These are phyloP conservation scores for Porphyridium purpureum DNA, from an alignment of 23 red algal genomes.

Conservation along the genomic window DNA sequence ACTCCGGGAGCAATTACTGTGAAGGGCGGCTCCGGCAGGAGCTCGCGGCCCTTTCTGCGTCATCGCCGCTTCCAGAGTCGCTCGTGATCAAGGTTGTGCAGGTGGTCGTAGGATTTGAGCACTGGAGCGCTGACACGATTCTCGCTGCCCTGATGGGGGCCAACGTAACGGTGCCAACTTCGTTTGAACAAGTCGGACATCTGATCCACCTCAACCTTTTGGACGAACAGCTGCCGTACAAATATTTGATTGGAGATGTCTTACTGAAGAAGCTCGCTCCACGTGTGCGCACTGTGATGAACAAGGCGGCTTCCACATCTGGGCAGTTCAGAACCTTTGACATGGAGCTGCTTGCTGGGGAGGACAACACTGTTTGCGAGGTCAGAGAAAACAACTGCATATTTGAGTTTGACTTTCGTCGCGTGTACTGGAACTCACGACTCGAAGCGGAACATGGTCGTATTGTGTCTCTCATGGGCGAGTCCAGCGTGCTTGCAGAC, in stretches of 20 bases:
- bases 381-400: slow-evolving; percentile 81
- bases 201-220: slow-evolving; percentile 84
- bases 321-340: slow-evolving; percentile 77
- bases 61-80: no score
- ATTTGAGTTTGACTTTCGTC: slow-evolving; percentile 47
- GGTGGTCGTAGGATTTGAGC: no score
- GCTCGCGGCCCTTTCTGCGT: no score
- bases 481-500: slow-evolving; percentile 40
- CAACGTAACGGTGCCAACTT: no score
- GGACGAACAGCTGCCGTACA: slow-evolving; percentile 31
- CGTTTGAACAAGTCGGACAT: slow-evolving; percentile 69
- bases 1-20: no score
- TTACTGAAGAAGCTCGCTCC: slow-evolving; percentile 58
- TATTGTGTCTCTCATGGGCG: slow-evolving; percentile 24
- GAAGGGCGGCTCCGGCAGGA: no score
- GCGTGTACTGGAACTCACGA: slow-evolving; percentile 94
- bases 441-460: slow-evolving; percentile 78
- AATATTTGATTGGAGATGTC: slow-evolving; percentile 47
- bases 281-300: slow-evolving; percentile 63
- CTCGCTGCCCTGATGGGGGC: no score
- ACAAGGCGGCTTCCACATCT: slow-evolving; percentile 64
- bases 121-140: no score
- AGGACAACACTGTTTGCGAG: slow-evolving; percentile 17
- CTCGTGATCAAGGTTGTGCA: no score
- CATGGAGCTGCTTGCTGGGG: slow-evolving; percentile 72